Conservation (phyloP, 2,329 filamentous ascomycete genomes). For the Xylariaceae sp. region DNA sequence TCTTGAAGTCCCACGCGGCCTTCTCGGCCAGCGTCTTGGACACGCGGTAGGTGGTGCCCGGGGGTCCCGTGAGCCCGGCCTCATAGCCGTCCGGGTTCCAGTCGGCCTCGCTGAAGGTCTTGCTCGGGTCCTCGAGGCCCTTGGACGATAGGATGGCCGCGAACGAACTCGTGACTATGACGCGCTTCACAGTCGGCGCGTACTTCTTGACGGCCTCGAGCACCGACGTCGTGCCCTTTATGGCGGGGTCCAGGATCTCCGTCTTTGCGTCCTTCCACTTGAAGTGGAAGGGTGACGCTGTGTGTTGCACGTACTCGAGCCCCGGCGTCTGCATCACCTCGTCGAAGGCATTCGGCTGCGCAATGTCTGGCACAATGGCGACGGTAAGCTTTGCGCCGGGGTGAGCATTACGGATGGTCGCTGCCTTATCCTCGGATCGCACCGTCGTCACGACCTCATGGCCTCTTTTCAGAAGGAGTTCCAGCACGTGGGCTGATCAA, state of each 20-base stretch:
- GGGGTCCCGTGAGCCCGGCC: conserved; percentile 47
- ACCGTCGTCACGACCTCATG: conserved; percentile 63
- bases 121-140: conserved; percentile 45
- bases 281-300: conserved; percentile 65
- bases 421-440: conserved; percentile 59
- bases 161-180: conserved; percentile 67
- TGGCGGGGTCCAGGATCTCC: conserved; percentile 63
- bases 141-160: conserved; percentile 55
- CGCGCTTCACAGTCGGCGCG: conserved; percentile 68
- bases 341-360: conserved; percentile 74
- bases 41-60: conserved; percentile 56
- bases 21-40: conserved; percentile 62
- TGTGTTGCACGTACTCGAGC: conserved; percentile 64
- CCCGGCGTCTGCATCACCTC: conserved; percentile 58
- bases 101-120: conserved; percentile 53
- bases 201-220: conserved; percentile 70
- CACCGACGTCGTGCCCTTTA: conserved; percentile 69
- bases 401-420: conserved; percentile 57
- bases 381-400: conserved; percentile 53
- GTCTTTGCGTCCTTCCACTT: conserved; percentile 55
- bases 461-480: conserved; percentile 57
- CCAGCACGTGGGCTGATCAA: conserved; percentile 58
- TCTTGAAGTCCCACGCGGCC: conserved; percentile 60
- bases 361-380: conserved; percentile 78
- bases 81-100: conserved; percentile 61